Conservation (phyloP, 2,329 filamentous ascomycete genomes). For the Penicillium capsulatum region DNA sequence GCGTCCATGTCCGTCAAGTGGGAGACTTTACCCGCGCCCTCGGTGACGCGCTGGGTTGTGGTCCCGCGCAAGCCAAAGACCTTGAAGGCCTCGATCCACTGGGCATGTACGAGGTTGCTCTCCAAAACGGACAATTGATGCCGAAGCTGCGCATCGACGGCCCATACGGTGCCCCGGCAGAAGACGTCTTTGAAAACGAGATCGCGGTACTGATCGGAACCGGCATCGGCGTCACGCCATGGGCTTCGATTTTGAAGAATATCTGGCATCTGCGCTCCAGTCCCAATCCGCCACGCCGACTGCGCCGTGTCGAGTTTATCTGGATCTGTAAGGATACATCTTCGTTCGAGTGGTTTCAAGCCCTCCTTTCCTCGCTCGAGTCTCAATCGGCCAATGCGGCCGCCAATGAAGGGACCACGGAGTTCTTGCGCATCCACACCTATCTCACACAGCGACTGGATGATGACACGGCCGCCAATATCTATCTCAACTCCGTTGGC, state of each 20-base stretch:
- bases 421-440: slow-evolving; percentile 96
- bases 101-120: slow-evolving; percentile 96
- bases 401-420: slow-evolving; percentile 51
- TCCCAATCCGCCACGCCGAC: slow-evolving; percentile 81
- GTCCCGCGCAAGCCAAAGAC: slow-evolving; percentile 77
- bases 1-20: slow-evolving; percentile 90
- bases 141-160: slow-evolving; percentile 85
- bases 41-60: slow-evolving; percentile 93
- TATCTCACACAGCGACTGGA: slow-evolving; percentile 94
- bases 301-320: slow-evolving; percentile 95
- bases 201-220: slow-evolving; percentile 73
- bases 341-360: slow-evolving; percentile 99
- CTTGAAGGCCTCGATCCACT: slow-evolving; percentile 87
- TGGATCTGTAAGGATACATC: slow-evolving; percentile 96
- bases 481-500: slow-evolving; percentile 92
- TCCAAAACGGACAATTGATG: slow-evolving; percentile 91
- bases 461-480: slow-evolving; percentile 89
- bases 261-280: slow-evolving; percentile 94
- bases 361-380: slow-evolving; percentile 84
- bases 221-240: slow-evolving; percentile 81
- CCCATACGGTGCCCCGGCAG: slow-evolving; percentile 91
- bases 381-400: slow-evolving; percentile 71
- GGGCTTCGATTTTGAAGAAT: slow-evolving; percentile 87
- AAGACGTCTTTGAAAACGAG: slow-evolving; percentile 95
- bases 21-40: slow-evolving; percentile 93